Base-by-base conservation (phyloP, 2,329 filamentous ascomycete species). In the Trichoderma cornu-damae region DNA sequence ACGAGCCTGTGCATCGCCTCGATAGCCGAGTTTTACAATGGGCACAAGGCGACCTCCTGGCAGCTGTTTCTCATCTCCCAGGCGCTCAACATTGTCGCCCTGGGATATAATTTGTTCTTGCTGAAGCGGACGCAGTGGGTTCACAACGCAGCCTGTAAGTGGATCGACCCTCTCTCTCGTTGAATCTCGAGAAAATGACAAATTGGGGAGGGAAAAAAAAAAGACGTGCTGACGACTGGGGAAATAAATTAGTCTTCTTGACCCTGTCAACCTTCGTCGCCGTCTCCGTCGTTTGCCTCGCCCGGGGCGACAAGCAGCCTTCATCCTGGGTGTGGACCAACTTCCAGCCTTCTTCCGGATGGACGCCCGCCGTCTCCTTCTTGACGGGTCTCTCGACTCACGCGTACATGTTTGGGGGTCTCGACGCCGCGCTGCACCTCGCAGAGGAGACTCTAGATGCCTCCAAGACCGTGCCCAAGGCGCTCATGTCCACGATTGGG, bases 321-420 rank as follows among this genome's bases (percentile, higher is more conserved):
- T 59, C 57, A 2, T 22, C 18, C 5, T 48, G 37, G 51, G 68
- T 72, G 0, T 72, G 70, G 66, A 63, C 61, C 9, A 62, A 58
- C 3, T 71, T 70, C 46, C 60, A 67, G 24, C 68, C 70, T 53
- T 60, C 61, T 1, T 64, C 64, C 1, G 65, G 66, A 1, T 69
- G 68, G 67, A 64, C 67, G 0, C 59, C 62, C 11, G 69, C 61
- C 6, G 59, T 72, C 9, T 69, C 68, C 26, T 75, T 74, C 48
- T 63, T 75, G 5, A 75, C 70, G 0, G 73, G 73, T 0, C 64
- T 76, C 5, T 63, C 72, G 11, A 71, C 69, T 24, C 67, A 71
- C 0, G 70, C 69, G 22, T 74, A 69, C 59, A 71, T 72, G 54
- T 73, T 69, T 61, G 68, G 67, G 6, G 71, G 72, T 0, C 59